Conservation (phyloP, 176 grass and related monocot species). For the Poa pratensis region DNA sequence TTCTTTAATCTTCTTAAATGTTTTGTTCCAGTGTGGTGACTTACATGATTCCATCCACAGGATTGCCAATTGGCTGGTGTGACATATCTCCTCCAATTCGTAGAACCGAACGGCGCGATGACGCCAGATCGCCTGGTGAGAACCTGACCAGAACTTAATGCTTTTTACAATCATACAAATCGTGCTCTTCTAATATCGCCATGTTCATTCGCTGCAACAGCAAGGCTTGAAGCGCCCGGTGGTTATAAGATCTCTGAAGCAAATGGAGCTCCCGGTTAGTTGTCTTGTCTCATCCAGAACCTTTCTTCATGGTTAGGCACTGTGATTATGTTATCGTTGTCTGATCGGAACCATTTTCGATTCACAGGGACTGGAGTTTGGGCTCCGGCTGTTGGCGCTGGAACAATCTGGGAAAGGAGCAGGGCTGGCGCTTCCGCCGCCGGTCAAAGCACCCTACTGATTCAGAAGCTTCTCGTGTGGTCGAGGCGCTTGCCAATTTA, state of each 20-base stretch:
- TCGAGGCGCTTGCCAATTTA: background rate
- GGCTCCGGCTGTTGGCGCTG: conserved; percentile 30
- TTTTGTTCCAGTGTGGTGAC: background rate
- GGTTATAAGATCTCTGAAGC: background rate
- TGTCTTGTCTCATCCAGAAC: background rate
- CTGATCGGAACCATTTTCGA: background rate
- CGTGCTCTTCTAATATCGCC: background rate
- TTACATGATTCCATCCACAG: conserved; percentile 54
- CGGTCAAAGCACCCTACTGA: conserved; percentile 12
- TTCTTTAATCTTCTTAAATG: background rate
- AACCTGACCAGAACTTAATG: background rate
- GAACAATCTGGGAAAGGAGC: background rate
- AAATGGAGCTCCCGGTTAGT: conserved; percentile 23
- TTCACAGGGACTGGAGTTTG: conserved; percentile 28
- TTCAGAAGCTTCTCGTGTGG: background rate
- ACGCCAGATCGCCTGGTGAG: conserved; percentile 58
- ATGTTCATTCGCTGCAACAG: background rate
- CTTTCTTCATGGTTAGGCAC: background rate
- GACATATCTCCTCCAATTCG: conserved; percentile 67
- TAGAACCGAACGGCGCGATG: conserved; percentile 54
- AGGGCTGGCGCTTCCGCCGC: background rate
- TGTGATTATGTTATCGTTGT: background rate
- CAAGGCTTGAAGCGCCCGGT: conserved; percentile 23
- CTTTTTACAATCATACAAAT: background rate
- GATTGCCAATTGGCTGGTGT: conserved; percentile 62